phyloP scores from a whole-genome alignment of 1,139 yeast species.

The Spencermartinsiella ligniputridi region DNA sequence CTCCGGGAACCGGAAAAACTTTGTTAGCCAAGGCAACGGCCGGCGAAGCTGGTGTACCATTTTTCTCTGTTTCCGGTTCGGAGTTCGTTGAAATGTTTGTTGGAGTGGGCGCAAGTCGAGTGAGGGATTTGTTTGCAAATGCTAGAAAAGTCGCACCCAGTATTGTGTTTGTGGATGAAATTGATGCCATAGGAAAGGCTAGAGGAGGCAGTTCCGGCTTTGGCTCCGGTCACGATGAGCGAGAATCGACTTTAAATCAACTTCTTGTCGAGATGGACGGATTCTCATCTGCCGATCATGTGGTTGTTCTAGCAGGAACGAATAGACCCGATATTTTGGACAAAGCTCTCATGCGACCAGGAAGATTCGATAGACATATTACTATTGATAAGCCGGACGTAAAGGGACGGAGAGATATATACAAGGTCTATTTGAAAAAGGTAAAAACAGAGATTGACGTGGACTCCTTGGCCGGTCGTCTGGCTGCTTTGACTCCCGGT shows the following conservation, averaged over 20 bases:
- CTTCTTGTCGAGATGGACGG: constrained; percentile 98
- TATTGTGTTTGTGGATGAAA: constrained; percentile 93
- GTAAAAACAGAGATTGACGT: constrained; percentile 51
- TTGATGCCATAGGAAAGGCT: constrained; percentile 96
- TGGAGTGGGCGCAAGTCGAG: constrained; percentile 98
- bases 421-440: constrained; percentile 73
- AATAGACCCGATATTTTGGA: constrained; percentile 92
- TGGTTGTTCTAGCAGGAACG: constrained; percentile 95
- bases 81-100: constrained; percentile 99
- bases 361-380: constrained; percentile 93
- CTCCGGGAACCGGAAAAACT: constrained; percentile 99
- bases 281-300: constrained; percentile 81
- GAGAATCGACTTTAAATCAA: constrained; percentile 94
- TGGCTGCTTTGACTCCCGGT: constrained; percentile 96
- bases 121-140: constrained; percentile 85
- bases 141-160: constrained; percentile 94
- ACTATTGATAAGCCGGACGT: constrained; percentile 89
- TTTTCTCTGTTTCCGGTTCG: constrained; percentile 91
- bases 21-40: constrained; percentile 96
- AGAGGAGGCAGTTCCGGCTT: constrained; percentile 74
- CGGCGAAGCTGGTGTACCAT: constrained; percentile 98
- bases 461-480: constrained; percentile 68
- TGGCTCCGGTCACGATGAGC: constrained; percentile 89
- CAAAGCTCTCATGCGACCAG: constrained; percentile 90
- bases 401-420: constrained; percentile 87